Conservation (phyloP, 352 stramenopile species). For the Elongisporangium senticosum region DNA sequence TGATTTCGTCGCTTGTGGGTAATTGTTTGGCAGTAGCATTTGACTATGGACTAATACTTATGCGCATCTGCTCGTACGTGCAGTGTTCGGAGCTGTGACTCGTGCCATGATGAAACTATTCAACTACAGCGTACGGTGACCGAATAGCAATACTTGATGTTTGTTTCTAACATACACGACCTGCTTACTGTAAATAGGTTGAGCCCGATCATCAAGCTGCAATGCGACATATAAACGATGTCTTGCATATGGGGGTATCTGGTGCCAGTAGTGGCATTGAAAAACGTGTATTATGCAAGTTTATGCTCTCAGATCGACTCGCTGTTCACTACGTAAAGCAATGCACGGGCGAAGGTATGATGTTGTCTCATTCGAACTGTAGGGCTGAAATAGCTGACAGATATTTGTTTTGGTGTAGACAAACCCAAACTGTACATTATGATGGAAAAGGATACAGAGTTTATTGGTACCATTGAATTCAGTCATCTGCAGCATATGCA, state of each 20-base stretch:
- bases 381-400: neutral
- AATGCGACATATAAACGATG: constrained; percentile 36
- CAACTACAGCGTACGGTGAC: constrained; percentile 24
- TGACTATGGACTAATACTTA: neutral
- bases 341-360: constrained; percentile 42
- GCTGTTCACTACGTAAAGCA: constrained; percentile 62
- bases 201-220: constrained; percentile 29
- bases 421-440: constrained; percentile 64
- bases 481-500: constrained; percentile 48
- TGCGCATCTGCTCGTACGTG: constrained; percentile 5
- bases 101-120: constrained; percentile 60
- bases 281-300: constrained; percentile 36
- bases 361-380: neutral
- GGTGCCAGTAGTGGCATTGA: constrained; percentile 14
- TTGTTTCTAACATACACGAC: neutral
- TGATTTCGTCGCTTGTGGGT: constrained; percentile 45
- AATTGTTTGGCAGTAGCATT: neutral
- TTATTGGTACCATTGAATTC: constrained; percentile 56
- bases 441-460: constrained; percentile 53
- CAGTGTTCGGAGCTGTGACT: constrained; percentile 39
- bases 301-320: constrained; percentile 43
- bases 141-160: neutral
- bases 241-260: constrained; percentile 26
- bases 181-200: constrained; percentile 10
- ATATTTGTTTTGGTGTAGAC: constrained; percentile 12